Percentiles rank a stretch among this genome's conserved stretches.
phyloP scores from a whole-genome alignment of 1,284 basidiomycete species.

The Abortiporus biennis region DNA sequence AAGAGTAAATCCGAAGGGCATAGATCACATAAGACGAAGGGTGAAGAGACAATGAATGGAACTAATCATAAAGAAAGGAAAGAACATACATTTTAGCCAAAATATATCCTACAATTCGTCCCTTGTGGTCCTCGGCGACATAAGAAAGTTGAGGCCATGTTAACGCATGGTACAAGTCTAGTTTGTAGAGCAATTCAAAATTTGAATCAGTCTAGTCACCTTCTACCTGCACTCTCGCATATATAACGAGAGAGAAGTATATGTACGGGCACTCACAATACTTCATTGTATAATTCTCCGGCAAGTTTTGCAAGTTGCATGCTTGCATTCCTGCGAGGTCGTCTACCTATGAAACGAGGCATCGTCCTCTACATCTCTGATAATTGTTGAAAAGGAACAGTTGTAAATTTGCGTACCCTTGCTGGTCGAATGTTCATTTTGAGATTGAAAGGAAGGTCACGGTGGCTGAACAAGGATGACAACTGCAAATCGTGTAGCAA shows the following conservation, averaged over 20 bases:
- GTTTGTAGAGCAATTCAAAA: background rate
- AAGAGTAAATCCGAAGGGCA: too few relatives aligned
- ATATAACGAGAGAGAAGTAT: too few relatives aligned
- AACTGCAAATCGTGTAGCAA: too few relatives aligned
- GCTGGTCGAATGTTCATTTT: slow-evolving; percentile 55
- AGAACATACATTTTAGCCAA: slow-evolving; percentile 81
- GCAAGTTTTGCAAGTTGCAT: slow-evolving; percentile 82
- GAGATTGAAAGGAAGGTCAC: background rate
- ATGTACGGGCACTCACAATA: slow-evolving; percentile 63
- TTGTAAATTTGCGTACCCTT: slow-evolving; percentile 29
- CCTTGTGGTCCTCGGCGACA: slow-evolving; percentile 87
- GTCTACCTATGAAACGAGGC: slow-evolving; percentile 35
- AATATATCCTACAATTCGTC: slow-evolving; percentile 91
- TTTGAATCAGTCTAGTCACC: background rate
- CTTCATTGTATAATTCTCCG: slow-evolving; percentile 83
- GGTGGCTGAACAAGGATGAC: background rate
- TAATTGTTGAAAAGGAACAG: background rate
- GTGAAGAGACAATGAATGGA: background rate
- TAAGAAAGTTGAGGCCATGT: slow-evolving; percentile 95
- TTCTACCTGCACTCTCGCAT: too few relatives aligned
- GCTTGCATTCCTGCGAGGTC: slow-evolving; percentile 90
- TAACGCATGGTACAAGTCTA: slow-evolving; percentile 85
- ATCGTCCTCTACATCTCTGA: background rate
- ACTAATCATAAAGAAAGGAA: background rate
- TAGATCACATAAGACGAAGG: too few relatives aligned